Evolutionary conservation across 345 rosid genomes (phyloP).

Genomic region (Clarkia xantiana): DNA sequence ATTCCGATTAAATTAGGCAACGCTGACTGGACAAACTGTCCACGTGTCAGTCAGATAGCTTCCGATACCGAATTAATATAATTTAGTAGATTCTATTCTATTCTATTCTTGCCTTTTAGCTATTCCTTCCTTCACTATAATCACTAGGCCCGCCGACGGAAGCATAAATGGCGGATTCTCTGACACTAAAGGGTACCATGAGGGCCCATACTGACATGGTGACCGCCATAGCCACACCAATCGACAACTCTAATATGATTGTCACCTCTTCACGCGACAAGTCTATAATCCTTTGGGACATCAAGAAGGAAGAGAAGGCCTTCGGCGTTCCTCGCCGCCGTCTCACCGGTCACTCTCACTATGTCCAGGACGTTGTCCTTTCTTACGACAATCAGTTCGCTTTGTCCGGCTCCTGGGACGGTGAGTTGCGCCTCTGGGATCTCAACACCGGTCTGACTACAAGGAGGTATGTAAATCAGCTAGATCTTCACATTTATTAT

Average conservation of each 20-base stretch:
- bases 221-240: constrained; percentile 82
- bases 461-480: constrained; percentile 26
- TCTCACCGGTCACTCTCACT: constrained; percentile 92
- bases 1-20: no score
- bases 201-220: constrained; percentile 90
- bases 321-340: constrained; percentile 78
- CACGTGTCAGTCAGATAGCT: no score
- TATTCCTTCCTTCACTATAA: no score
- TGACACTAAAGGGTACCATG: constrained; percentile 72
- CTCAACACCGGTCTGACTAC: constrained; percentile 54
- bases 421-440: constrained; percentile 98
- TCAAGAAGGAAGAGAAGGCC: constrained; percentile 67
- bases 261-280: constrained; percentile 95
- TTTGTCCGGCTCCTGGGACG: constrained; percentile 94
- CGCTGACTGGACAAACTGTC: no score
- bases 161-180: constrained; percentile 38
- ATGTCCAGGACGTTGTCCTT: constrained; percentile 83
- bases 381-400: constrained; percentile 96
- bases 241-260: constrained; percentile 78
- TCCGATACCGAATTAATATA: no score
- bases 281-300: constrained; percentile 76
- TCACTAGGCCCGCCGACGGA: background rate
- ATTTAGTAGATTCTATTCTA: no score
- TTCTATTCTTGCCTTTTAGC: no score
- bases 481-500: no score